Percentiles rank a stretch among this genome's conserved stretches.
phyloP scores from a whole-genome alignment of 192 early-diverging fungal genomes.

The Phycomyces blakesleeanus region DNA sequence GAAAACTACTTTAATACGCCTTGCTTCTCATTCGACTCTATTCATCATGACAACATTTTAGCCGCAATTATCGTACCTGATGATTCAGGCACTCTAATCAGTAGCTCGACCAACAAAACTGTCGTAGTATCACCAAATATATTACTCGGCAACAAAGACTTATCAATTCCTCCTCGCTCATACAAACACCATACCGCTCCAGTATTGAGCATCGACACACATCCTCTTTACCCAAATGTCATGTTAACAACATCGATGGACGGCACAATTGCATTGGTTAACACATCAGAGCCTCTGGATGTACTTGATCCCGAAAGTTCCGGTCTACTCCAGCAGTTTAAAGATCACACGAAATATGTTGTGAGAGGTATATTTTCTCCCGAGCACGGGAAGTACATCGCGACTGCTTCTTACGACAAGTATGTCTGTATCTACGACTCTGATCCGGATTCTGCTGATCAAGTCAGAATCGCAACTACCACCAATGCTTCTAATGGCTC shows the following conservation, averaged over 20 bases:
- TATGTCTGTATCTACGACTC: conserved; percentile 64
- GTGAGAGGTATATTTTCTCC: conserved; percentile 55
- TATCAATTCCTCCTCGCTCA: conserved; percentile 31
- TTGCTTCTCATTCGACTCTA: conserved; percentile 28
- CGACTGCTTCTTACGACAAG: conserved; percentile 69
- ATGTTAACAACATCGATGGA: conserved; percentile 58
- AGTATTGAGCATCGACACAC: conserved; percentile 59
- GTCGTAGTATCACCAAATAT: conserved; percentile 46
- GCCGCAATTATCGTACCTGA: conserved; percentile 32
- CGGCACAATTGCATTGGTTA: conserved; percentile 36
- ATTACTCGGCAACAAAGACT: conserved; percentile 36
- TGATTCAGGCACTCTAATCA: conserved; percentile 40
- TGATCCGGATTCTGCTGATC: too few relatives aligned
- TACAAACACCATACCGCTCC: conserved; percentile 55
- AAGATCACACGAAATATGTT: conserved; percentile 72
- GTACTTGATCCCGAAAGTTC: conserved; percentile 6
- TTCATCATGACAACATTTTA: conserved; percentile 61
- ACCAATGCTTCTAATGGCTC: conserved; percentile 2
- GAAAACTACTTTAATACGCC: conserved; percentile 36
- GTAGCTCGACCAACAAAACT: conserved; percentile 60
- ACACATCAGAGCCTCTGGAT: conserved; percentile 24
- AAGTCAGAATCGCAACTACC: background rate
- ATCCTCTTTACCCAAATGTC: conserved; percentile 47
- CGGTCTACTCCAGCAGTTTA: conserved; percentile 51
- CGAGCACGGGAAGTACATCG: conserved; percentile 50